Conservation (phyloP, 73 alveolate genomes). For the Tetrahymena malaccensis region DNA sequence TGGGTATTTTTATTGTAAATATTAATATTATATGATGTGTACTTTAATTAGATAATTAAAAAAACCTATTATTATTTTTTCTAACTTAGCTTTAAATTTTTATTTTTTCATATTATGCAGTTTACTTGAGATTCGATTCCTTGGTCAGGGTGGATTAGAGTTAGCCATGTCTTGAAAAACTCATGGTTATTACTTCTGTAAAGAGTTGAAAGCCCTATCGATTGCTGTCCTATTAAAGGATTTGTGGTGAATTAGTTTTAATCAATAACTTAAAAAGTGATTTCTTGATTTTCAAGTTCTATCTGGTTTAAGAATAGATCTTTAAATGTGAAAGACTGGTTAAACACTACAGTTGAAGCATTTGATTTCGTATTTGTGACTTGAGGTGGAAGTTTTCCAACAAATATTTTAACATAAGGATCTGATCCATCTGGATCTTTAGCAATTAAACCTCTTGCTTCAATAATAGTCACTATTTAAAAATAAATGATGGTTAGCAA, state of each 20-base stretch:
- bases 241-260: constrained; percentile 60
- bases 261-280: constrained; percentile 70
- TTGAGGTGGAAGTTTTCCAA: constrained; percentile 71
- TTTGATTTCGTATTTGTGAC: constrained; percentile 62
- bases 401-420: constrained; percentile 78
- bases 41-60: not conserved
- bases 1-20: not conserved
- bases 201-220: constrained; percentile 82
- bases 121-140: constrained; percentile 64
- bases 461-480: constrained; percentile 65
- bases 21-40: too few species aligned
- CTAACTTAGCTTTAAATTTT: not conserved
- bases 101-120: not conserved
- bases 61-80: not conserved
- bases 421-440: constrained; percentile 87
- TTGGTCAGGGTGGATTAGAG: constrained; percentile 65
- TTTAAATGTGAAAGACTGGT: constrained; percentile 82
- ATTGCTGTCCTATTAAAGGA: constrained; percentile 69
- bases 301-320: constrained; percentile 58
- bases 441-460: constrained; percentile 77
- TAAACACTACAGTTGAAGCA: constrained; percentile 77
- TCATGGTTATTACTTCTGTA: constrained; percentile 83
- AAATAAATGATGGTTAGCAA: not conserved
- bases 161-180: constrained; percentile 77
- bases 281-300: constrained; percentile 84